Conservation (phyloP, 441 rosid species). For the Gossypium armourianum region DNA sequence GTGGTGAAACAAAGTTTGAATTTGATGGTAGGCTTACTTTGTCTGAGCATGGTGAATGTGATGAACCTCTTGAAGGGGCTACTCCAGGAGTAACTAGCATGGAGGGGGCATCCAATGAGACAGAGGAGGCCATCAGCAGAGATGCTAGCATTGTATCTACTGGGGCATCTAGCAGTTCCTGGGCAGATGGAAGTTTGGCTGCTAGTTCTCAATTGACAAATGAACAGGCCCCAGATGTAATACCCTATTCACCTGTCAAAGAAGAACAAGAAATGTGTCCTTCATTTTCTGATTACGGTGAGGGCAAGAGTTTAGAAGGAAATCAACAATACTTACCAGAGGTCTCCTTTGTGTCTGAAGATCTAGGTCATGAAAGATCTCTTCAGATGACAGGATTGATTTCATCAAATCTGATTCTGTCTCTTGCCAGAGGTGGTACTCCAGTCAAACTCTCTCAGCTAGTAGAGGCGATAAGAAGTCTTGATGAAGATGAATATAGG, state of each 20-base stretch:
- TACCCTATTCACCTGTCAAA: constrained; percentile 20
- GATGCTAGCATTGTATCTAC: constrained; percentile 22
- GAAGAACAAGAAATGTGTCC: constrained; percentile 25
- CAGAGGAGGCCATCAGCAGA: constrained; percentile 23
- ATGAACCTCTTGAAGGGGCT: constrained; percentile 27
- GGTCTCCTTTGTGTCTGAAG: constrained; percentile 30
- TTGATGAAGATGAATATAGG: constrained; percentile 51
- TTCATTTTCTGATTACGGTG: constrained; percentile 15
- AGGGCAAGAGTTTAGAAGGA: constrained; percentile 25
- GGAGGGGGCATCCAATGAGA: constrained; percentile 28
- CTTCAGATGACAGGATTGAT: constrained; percentile 24
- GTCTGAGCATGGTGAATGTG: constrained; percentile 17
- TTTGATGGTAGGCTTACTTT: constrained; percentile 18
- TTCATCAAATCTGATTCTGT: constrained; percentile 23
- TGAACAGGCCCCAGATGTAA: constrained; percentile 20
- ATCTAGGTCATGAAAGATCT: constrained; percentile 32
- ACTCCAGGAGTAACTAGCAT: constrained; percentile 19
- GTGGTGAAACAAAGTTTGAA: constrained; percentile 24
- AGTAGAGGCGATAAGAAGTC: constrained; percentile 41
- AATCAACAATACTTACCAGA: constrained; percentile 30
- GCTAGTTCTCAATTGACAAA: constrained; percentile 21
- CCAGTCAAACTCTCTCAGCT: constrained; percentile 42
- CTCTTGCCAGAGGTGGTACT: constrained; percentile 29
- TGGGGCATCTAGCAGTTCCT: constrained; percentile 20
- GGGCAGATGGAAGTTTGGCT: constrained; percentile 24